Base-by-base conservation (phyloP, 2,329 filamentous ascomycete genomes). In the Alternaria sp. region DNA sequence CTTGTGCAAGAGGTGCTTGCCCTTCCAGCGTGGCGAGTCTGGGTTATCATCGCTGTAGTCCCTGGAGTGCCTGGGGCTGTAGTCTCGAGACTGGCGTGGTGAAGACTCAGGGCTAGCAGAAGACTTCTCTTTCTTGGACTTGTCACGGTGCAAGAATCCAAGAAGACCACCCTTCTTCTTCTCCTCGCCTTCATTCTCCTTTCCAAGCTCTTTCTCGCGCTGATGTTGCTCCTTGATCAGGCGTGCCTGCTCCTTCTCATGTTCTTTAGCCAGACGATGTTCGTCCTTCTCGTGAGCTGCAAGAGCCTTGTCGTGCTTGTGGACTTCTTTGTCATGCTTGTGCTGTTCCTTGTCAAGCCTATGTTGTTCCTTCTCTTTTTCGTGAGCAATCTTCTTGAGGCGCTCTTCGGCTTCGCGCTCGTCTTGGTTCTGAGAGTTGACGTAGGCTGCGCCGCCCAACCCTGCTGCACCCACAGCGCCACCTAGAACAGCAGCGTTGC, bases 101-200 rank as follows among this genome's bases (percentile, higher is more conserved):
- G 65, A 64, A 6, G 49, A 55, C 20, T 68, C 67, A 4, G 67
- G 67, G 54, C 65, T 60, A 16, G 57, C 51, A 3, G 57, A 53
- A 9, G 44, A 58, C 46, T 59, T 65, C 18, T 78, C 68, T 50
- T 78, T 78, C 60, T 77, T 74, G 59, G 79, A 74, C 68, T 81
- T 81, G 65, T 80, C 75, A n/a, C 78, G 74, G 60, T 80, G 78
- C 30, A 81, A 63, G 65, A 81, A 81, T 20, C 78, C 74, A 25
- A 81, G 66, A 11, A 81, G 63, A 34, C 70, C 66, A 48, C 79
- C 74, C 56, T 79, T 80, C 64, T 81, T 78, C 62, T 78, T 71
- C 66, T 78, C 77, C 46, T 59, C 64, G 22, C 57, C 66, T 22
- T 72, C 67, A 27, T 75, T 69, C 48, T 76, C 58, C 52, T 65